Evolutionary conservation across 2,329 filamentous ascomycete genomes (phyloP).

Genomic region (Magnaporthales sp.): DNA sequence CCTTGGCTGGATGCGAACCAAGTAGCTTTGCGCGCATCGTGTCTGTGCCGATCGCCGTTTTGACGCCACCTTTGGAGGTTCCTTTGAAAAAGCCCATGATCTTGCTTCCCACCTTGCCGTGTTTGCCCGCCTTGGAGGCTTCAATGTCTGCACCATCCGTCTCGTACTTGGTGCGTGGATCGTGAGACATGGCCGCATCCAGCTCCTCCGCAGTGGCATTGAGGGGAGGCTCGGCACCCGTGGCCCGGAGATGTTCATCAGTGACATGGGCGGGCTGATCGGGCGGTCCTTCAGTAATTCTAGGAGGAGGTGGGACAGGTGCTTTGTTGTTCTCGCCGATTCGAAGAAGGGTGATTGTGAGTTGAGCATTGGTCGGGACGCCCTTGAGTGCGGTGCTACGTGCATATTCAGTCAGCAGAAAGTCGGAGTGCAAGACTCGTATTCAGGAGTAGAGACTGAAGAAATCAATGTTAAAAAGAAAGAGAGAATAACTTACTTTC

Average conservation of each 20-base stretch:
- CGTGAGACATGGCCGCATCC: slow-evolving; percentile 47
- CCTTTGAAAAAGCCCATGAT: slow-evolving; percentile 60
- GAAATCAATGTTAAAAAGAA: too few species aligned
- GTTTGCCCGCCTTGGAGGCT: slow-evolving; percentile 31
- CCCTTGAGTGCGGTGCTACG: slow-evolving; percentile 60
- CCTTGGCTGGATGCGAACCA: slow-evolving; percentile 52
- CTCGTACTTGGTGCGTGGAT: slow-evolving; percentile 25
- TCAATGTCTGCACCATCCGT: slow-evolving; percentile 35
- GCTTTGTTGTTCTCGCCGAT: slow-evolving; percentile 76
- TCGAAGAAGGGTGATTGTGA: slow-evolving; percentile 71
- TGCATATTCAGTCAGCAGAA: slow-evolving; percentile 3
- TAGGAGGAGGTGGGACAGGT: slow-evolving; percentile 56
- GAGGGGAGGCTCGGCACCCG: slow-evolving; percentile 37
- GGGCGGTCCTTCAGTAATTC: slow-evolving; percentile 24
- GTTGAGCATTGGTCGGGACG: slow-evolving; percentile 78
- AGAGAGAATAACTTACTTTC: slow-evolving; percentile 38
- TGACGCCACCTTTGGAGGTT: slow-evolving; percentile 62
- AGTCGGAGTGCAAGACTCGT: not conserved
- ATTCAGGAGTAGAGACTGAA: not conserved
- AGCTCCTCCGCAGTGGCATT: slow-evolving; percentile 59
- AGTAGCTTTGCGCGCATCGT: slow-evolving; percentile 57
- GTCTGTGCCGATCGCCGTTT: slow-evolving; percentile 64
- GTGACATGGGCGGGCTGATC: slow-evolving; percentile 25
- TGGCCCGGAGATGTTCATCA: slow-evolving; percentile 41
- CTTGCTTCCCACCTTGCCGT: slow-evolving; percentile 29